Conservation (phyloP, 495 filamentous ascomycete species). For the Hamigera avellanea region DNA sequence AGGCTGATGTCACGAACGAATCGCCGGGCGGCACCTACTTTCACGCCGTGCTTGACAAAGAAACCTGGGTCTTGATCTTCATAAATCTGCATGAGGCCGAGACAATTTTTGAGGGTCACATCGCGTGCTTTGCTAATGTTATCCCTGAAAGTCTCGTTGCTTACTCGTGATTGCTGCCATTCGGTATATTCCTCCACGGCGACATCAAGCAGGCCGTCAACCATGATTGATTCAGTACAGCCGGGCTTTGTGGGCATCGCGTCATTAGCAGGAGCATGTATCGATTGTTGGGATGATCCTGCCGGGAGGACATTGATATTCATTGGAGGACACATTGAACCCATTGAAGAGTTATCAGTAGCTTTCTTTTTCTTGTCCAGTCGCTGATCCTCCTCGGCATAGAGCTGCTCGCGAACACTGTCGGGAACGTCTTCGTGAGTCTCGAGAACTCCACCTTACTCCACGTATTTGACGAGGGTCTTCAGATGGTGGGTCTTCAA, state of each 20-base stretch:
- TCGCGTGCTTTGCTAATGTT: constrained; percentile 5
- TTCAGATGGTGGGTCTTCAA: constrained; percentile 9
- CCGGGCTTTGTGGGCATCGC: no score
- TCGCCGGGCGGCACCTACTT: constrained; percentile 12
- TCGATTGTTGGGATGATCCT: neutral
- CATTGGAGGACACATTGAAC: constrained; percentile 3
- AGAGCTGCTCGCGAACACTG: constrained; percentile 4
- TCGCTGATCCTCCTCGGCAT: constrained; percentile 3
- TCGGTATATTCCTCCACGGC: constrained; percentile 9
- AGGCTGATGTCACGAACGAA: constrained; percentile 2
- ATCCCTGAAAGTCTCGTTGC: constrained; percentile 2
- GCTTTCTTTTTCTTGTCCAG: constrained; percentile 4
- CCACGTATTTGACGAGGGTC: constrained; percentile 9
- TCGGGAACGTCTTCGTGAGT: constrained; percentile 11
- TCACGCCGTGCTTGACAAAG: constrained; percentile 15
- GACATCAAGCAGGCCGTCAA: constrained; percentile 4
- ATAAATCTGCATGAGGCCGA: constrained; percentile 16
- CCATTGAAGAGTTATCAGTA: neutral
- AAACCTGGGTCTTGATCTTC: constrained; percentile 15
- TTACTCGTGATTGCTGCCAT: constrained; percentile 13
- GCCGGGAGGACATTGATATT: constrained; percentile 14
- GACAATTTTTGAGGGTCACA: constrained; percentile 9
- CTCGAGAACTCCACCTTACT: constrained; percentile 6
- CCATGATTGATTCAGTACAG: constrained; percentile 1
- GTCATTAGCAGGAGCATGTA: no score